Percentiles rank a stretch among this genome's conserved stretches.
These are phyloP conservation scores for Beta macrorhiza DNA, from an alignment of 179 eudicot species.

Conservation along the genomic window DNA sequence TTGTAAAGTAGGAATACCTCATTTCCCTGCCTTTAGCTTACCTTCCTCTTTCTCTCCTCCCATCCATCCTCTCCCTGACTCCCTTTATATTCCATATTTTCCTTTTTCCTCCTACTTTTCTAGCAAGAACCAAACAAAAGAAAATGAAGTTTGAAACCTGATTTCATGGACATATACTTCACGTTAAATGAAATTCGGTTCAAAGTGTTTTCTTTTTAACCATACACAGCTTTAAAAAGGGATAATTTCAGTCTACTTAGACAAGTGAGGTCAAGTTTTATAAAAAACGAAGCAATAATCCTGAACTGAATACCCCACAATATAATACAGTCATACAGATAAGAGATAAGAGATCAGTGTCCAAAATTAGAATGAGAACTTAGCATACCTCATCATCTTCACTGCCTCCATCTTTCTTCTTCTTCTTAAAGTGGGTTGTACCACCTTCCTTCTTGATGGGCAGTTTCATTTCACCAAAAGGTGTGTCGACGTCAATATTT, in stretches of 20 bases:
- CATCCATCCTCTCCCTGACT: too few species aligned
- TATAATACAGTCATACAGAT: neutral
- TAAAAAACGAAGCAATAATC: too few species aligned
- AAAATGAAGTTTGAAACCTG: too few species aligned
- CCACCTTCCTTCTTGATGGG: conserved; percentile 85
- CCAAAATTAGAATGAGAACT: neutral
- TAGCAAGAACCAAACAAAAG: too few species aligned
- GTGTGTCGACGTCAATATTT: conserved; percentile 74
- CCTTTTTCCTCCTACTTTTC: neutral
- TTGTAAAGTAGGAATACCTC: too few species aligned
- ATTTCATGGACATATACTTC: neutral
- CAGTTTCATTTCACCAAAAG: conserved; percentile 84
- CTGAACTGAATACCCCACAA: neutral
- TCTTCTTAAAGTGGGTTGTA: conserved; percentile 75
- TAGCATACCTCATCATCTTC: conserved; percentile 60
- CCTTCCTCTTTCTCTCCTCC: too few species aligned
- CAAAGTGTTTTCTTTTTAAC: neutral
- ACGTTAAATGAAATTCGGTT: neutral
- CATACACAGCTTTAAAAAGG: too few species aligned
- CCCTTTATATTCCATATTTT: too few species aligned
- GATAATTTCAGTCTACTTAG: neutral
- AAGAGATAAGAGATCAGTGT: conserved; percentile 6
- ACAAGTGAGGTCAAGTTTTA: neutral
- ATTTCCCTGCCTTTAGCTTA: too few species aligned
- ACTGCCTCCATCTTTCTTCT: conserved; percentile 58